A percentile compares a stretch with the other conserved stretches of the same genome.
Evolutionary conservation across 2,329 filamentous ascomycete genomes (phyloP).

Genomic region (Fusarium lateritium): DNA sequence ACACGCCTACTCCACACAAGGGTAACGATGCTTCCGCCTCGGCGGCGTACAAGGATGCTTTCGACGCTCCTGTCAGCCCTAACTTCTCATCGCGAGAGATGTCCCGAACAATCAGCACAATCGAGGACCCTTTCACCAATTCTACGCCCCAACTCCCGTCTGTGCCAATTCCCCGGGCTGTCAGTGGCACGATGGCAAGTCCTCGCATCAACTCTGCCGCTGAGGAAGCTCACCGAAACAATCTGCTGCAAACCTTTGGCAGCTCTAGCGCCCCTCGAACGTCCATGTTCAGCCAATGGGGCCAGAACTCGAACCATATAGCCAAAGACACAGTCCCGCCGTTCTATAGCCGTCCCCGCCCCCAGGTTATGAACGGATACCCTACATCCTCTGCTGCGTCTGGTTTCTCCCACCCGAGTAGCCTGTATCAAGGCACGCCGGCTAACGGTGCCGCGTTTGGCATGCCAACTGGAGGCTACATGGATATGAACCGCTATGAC

Average conservation of each 20-base stretch:
- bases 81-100: constrained; percentile 42
- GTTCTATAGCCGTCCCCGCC: constrained; percentile 37
- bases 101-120: constrained; percentile 20
- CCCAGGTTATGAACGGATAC: constrained; percentile 31
- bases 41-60: constrained; percentile 47
- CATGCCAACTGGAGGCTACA: constrained; percentile 29
- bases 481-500: constrained; percentile 33
- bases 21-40: constrained; percentile 39
- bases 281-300: constrained; percentile 53
- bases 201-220: constrained; percentile 39
- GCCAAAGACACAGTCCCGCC: constrained; percentile 37
- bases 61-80: constrained; percentile 47
- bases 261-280: constrained; percentile 48
- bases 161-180: constrained; percentile 20
- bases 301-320: constrained; percentile 43
- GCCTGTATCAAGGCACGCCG: constrained; percentile 65
- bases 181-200: constrained; percentile 39
- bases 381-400: constrained; percentile 51
- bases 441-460: constrained; percentile 44
- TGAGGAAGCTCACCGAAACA: constrained; percentile 54
- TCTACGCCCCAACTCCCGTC: constrained; percentile 43
- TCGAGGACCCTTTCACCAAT: constrained; percentile 54
- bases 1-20: constrained; percentile 54
- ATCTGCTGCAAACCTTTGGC: constrained; percentile 55
- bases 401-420: constrained; percentile 65